Conservation (phyloP, 805 yeast genomes). For the Suhomyces tanzawaensis region DNA sequence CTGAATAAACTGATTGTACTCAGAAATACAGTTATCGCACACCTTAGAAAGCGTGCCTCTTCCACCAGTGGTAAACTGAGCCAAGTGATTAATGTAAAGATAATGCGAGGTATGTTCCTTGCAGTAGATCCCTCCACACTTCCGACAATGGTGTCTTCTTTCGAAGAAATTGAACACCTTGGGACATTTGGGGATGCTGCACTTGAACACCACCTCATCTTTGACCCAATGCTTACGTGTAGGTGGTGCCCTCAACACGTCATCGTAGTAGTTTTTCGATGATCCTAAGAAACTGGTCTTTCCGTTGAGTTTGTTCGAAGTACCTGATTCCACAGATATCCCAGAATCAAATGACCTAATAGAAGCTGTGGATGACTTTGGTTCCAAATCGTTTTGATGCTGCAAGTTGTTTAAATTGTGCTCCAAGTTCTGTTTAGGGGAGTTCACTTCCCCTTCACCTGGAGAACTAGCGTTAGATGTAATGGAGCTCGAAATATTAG, state of each 20-base stretch:
- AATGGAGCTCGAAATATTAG: neutral
- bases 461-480: constrained; percentile 7
- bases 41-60: constrained; percentile 67
- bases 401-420: constrained; percentile 6
- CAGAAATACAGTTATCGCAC: constrained; percentile 63
- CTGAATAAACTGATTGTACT: constrained; percentile 52
- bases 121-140: constrained; percentile 81
- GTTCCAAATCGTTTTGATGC: constrained; percentile 3
- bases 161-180: constrained; percentile 73
- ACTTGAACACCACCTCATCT: constrained; percentile 59
- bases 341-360: constrained; percentile 33
- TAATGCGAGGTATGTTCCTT: constrained; percentile 61
- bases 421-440: constrained; percentile 12
- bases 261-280: constrained; percentile 25
- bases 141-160: constrained; percentile 80
- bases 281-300: constrained; percentile 23
- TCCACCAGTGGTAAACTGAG: constrained; percentile 67
- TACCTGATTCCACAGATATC: constrained; percentile 25
- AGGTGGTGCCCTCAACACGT: constrained; percentile 40
- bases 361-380: constrained; percentile 19
- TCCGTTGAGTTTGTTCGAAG: constrained; percentile 8
- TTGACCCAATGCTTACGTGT: constrained; percentile 71
- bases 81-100: constrained; percentile 53
- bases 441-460: constrained; percentile 6
- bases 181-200: constrained; percentile 57